phyloP scores from a whole-genome alignment of 768 basidiomycete genomes.

The Coprinopsis strossmayeri region DNA sequence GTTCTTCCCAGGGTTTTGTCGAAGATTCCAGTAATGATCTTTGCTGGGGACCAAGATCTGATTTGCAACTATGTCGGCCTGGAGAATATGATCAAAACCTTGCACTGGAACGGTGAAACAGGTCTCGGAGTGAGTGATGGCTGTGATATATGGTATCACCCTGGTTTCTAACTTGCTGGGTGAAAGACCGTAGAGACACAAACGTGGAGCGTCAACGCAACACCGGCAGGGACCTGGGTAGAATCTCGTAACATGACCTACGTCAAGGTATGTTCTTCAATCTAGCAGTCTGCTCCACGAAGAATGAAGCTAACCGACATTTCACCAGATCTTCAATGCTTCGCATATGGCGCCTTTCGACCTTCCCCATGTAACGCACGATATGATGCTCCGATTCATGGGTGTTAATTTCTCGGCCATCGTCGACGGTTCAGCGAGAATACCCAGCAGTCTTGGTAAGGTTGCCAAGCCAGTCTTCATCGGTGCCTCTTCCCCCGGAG shows the following conservation, averaged over 20 bases:
- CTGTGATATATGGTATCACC: background rate
- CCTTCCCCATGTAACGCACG: conserved; percentile 81
- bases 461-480: conserved; percentile 52
- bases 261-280: conserved; percentile 55
- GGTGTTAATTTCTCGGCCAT: conserved; percentile 81
- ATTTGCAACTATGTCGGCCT: conserved; percentile 96
- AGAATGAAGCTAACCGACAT: background rate
- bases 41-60: conserved; percentile 91
- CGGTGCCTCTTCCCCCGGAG: conserved; percentile 28
- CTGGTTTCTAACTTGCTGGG: conserved; percentile 4
- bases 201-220: conserved; percentile 69
- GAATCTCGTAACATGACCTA: conserved; percentile 87
- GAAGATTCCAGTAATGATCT: conserved; percentile 80
- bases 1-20: conserved; percentile 76
- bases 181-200: conserved; percentile 59
- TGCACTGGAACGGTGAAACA: conserved; percentile 81
- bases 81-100: conserved; percentile 73
- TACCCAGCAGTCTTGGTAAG: conserved; percentile 77
- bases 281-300: background rate
- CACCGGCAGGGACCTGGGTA: conserved; percentile 88
- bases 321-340: conserved; percentile 71
- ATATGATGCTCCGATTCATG: conserved; percentile 99
- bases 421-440: conserved; percentile 70
- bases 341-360: conserved; percentile 97
- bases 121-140: conserved; percentile 81